Base-by-base conservation (phyloP, 257 asterid genomes). In the Primulina eburnea region DNA sequence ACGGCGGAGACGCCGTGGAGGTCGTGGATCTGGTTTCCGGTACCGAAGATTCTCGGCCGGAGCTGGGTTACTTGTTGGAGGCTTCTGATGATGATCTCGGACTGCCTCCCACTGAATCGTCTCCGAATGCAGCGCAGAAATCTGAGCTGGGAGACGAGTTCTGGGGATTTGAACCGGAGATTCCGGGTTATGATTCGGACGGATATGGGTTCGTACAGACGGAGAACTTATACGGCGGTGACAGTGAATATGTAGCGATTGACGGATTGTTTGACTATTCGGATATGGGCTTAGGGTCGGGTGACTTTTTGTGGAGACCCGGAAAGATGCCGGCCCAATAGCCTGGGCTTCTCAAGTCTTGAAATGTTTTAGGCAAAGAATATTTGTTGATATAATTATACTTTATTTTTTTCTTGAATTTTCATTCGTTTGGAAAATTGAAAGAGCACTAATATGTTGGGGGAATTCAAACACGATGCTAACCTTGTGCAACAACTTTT, bases 51-150 rank as follows among this genome's bases (percentile, higher is more conserved):
- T 72, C 87, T 4, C 81, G 71, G 60, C 85, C 80, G 82, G 88
- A 80, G 57, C 80, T 88, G 30, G 92, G 92, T 0, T 88, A 73
- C 59, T 75, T 88, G 64, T 67, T 86, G 34, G 95, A 76, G 73
- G 95, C 95, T 10, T 82, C 95, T 1, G 95, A 88, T 29, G 84
- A 86, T 56, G 95, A 88, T 72, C 92, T 88, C 0, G 95, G 95
- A 1, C 75, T 88, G 9, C 95, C 95, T 9, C 90, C 92, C 0
- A 74, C 92, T 0, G 32, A 73, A 60, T 35, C 73, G 17, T 73
- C 83, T 16, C 76, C 84, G 0, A 37, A n/a, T 14, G 60, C 58
- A 12, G 60, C 11, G 30, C 68, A 59, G 65, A 64, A 35, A 71
- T 28, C 75, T 0, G 88, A 71, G 35, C 61, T 84, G 70, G 73